Conservation (phyloP, 768 basidiomycete genomes). For the Kwoniella bestiolae region DNA sequence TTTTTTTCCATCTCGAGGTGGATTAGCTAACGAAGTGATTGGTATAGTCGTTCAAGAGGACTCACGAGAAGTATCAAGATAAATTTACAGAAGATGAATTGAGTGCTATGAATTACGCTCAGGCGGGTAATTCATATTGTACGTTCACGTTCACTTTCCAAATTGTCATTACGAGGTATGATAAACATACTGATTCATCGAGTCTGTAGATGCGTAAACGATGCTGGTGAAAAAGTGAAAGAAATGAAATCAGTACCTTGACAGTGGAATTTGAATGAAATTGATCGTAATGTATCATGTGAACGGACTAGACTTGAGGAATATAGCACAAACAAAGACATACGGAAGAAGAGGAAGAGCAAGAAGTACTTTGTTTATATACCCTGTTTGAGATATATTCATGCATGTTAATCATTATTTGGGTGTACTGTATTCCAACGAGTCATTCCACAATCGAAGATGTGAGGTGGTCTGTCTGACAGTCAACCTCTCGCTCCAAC, state of each 20-base stretch:
- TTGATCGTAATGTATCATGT: too few species aligned
- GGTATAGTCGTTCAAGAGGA: constrained; percentile 58
- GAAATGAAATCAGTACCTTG: too few species aligned
- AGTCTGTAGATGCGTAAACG: constrained; percentile 1
- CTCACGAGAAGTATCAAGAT: constrained; percentile 76
- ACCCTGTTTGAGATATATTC: neutral
- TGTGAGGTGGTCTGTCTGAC: too few species aligned
- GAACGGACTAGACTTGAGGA: too few species aligned
- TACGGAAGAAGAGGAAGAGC: too few species aligned
- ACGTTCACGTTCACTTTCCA: constrained; percentile 18
- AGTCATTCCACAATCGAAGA: neutral
- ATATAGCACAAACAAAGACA: too few species aligned
- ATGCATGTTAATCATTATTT: too few species aligned
- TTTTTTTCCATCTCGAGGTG: neutral
- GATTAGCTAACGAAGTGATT: constrained; percentile 1
- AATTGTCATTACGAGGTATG: neutral
- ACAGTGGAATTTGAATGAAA: too few species aligned
- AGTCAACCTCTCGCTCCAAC: too few species aligned
- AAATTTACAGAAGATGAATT: constrained; percentile 88
- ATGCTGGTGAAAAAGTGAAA: too few species aligned
- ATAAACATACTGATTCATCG: neutral
- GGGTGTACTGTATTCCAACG: neutral
- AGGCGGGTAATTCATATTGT: constrained; percentile 74
- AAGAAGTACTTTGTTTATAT: neutral
- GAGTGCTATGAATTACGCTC: constrained; percentile 81